phyloP scores from a whole-genome alignment of 768 basidiomycete genomes.

The Leucocoprinus leucothites region DNA sequence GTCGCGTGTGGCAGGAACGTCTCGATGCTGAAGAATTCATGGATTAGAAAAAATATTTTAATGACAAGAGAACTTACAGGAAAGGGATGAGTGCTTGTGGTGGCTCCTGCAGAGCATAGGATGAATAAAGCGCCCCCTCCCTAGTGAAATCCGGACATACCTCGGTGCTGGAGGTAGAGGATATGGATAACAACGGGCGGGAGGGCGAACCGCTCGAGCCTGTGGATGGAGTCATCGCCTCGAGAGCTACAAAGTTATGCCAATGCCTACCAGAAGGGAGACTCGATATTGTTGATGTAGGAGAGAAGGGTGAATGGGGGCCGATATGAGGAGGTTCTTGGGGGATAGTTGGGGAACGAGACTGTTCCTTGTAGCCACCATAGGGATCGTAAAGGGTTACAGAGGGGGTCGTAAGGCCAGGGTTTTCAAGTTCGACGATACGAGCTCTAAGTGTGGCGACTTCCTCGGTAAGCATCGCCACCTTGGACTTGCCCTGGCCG shows the following conservation, averaged over 20 bases:
- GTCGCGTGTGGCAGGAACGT: slow-evolving; percentile 54
- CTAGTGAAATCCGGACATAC: slow-evolving; percentile 22
- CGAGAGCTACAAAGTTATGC: slow-evolving; percentile 33
- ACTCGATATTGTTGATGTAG: slow-evolving; percentile 42
- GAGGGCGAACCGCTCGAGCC: slow-evolving; percentile 42
- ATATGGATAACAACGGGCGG: slow-evolving; percentile 27
- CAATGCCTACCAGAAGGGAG: slow-evolving; percentile 45
- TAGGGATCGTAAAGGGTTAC: slow-evolving; percentile 55
- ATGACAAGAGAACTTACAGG: slow-evolving; percentile 29
- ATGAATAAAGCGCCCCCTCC: slow-evolving; percentile 10
- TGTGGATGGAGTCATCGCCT: slow-evolving; percentile 37
- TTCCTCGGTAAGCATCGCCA: slow-evolving; percentile 57
- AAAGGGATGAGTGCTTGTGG: slow-evolving; percentile 32
- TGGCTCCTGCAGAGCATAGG: slow-evolving; percentile 32
- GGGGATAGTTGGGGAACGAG: slow-evolving; percentile 33
- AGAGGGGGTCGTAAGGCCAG: slow-evolving; percentile 41
- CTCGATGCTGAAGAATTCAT: slow-evolving; percentile 41
- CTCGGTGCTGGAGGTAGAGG: slow-evolving; percentile 37
- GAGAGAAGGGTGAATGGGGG: slow-evolving; percentile 41
- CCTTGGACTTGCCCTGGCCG: slow-evolving; percentile 56
- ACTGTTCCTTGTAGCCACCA: slow-evolving; percentile 27
- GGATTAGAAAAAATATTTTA: slow-evolving; percentile 8
- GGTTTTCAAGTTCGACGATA: slow-evolving; percentile 55
- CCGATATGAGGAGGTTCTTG: slow-evolving; percentile 25
- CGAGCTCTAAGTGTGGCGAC: slow-evolving; percentile 53